Conservation (phyloP, 2,329 filamentous ascomycete genomes). For the Venturia oleaginea region DNA sequence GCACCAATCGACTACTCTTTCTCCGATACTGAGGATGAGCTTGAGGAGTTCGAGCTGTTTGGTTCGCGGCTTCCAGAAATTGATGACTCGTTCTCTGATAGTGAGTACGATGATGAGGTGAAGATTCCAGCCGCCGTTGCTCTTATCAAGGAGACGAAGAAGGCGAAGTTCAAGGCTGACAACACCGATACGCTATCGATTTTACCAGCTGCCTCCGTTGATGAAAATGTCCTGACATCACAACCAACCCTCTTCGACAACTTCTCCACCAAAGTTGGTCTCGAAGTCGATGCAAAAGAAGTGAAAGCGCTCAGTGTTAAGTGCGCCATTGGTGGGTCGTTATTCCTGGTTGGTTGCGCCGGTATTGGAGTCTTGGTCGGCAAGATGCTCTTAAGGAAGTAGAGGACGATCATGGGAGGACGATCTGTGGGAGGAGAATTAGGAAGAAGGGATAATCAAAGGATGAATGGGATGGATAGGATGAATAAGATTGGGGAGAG, state of each 20-base stretch:
- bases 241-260: no score
- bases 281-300: not conserved
- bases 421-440: not conserved
- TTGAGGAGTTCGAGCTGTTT: not conserved
- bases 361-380: not conserved
- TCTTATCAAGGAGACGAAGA: not conserved
- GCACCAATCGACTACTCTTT: no score
- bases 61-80: not conserved
- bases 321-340: not conserved
- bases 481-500: not conserved
- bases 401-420: not conserved
- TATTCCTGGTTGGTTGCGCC: not conserved
- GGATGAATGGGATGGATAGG: not conserved
- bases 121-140: not conserved
- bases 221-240: no score
- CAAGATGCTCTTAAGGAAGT: not conserved
- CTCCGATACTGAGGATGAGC: not conserved
- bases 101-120: not conserved
- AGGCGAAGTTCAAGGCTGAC: not conserved
- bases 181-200: not conserved
- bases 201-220: not conserved
- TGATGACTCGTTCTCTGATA: not conserved
- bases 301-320: not conserved
- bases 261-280: no score
- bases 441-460: not conserved